Evolutionary conservation across 2,329 filamentous ascomycete genomes (phyloP).

Genomic region (Hypomyces perniciosus): DNA sequence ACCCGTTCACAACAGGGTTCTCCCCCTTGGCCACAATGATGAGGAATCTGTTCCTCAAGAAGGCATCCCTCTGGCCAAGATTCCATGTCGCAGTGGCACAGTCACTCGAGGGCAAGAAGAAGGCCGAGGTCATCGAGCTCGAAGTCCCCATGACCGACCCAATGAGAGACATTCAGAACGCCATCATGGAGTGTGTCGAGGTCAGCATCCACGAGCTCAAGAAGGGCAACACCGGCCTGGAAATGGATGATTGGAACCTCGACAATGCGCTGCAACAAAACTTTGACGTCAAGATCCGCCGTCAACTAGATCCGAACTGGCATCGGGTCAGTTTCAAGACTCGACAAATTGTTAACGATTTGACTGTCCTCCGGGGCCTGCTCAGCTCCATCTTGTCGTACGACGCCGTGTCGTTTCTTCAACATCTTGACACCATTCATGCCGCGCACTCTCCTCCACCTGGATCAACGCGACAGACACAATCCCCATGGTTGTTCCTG

Average conservation of each 20-base stretch:
- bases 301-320: constrained; percentile 94
- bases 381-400: constrained; percentile 77
- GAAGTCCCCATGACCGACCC: constrained; percentile 93
- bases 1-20: constrained; percentile 84
- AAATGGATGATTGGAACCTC: constrained; percentile 95
- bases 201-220: constrained; percentile 90
- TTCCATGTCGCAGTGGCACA: constrained; percentile 89
- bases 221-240: constrained; percentile 80
- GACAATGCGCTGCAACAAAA: constrained; percentile 89
- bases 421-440: constrained; percentile 89
- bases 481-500: constrained; percentile 93
- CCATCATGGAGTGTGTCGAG: constrained; percentile 93
- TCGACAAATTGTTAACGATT: constrained; percentile 84
- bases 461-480: constrained; percentile 78
- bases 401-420: constrained; percentile 85
- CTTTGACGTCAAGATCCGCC: constrained; percentile 81
- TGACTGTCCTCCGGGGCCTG: constrained; percentile 76
- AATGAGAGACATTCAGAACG: constrained; percentile 91
- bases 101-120: constrained; percentile 84
- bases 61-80: constrained; percentile 83
- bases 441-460: constrained; percentile 84
- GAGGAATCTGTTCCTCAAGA: constrained; percentile 80
- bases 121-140: constrained; percentile 93
- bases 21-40: constrained; percentile 84
- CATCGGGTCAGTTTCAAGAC: constrained; percentile 94